phyloP scores from a whole-genome alignment of 164 flowering plant genomes.

The Vitis amurensis region DNA sequence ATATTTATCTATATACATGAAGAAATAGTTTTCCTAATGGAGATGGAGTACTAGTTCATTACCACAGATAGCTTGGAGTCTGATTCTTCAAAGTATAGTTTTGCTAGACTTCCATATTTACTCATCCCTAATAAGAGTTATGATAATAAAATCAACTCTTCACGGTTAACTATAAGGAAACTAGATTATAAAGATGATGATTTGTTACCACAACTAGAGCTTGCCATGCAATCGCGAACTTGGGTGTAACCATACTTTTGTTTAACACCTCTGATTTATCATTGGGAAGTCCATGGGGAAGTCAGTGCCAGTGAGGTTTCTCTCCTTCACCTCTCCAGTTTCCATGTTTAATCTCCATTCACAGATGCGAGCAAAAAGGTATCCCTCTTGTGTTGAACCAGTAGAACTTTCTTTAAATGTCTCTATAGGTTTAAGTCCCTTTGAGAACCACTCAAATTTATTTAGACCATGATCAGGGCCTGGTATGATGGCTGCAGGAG shows the following conservation, averaged over 20 bases:
- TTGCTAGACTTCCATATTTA: conserved; percentile 59
- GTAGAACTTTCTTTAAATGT: conserved; percentile 7
- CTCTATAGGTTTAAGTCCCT: conserved; percentile 28
- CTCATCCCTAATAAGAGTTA: conserved; percentile 30
- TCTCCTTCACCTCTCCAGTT: conserved; percentile 50
- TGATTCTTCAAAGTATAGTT: conserved; percentile 40
- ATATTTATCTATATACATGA: too few species aligned
- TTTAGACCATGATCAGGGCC: conserved; percentile 55
- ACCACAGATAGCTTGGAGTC: neutral
- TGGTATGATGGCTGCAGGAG: conserved; percentile 51
- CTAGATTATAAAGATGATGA: too few species aligned
- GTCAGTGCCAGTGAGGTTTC: conserved; percentile 33
- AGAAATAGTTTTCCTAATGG: too few species aligned
- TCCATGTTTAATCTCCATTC: conserved; percentile 63
- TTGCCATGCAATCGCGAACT: conserved; percentile 38
- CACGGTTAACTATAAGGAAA: too few species aligned
- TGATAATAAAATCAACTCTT: too few species aligned
- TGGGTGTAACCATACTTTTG: conserved; percentile 47
- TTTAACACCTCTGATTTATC: conserved; percentile 39
- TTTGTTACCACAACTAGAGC: conserved; percentile 39
- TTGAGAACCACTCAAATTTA: conserved; percentile 60
- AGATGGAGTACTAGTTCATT: neutral
- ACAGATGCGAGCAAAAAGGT: conserved; percentile 32
- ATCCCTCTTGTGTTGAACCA: conserved; percentile 15
- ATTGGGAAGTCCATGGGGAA: conserved; percentile 61